phyloP scores from a whole-genome alignment of 2,329 filamentous ascomycete genomes.

The Fusarium sp. region DNA sequence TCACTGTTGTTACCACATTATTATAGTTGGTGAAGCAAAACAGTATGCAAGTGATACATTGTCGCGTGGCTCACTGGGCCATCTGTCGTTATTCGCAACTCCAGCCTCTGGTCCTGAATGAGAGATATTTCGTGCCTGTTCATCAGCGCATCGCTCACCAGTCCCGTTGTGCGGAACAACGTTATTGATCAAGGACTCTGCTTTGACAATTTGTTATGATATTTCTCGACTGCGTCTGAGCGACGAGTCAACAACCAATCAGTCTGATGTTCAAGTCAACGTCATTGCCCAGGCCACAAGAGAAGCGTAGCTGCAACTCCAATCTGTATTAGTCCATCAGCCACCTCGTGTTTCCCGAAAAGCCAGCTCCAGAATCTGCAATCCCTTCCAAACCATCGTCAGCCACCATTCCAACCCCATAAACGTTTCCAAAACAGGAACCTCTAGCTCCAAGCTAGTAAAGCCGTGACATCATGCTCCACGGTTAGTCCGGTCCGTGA shows the following conservation, averaged over 20 bases:
- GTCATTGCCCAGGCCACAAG: too few relatives aligned
- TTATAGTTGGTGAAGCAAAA: not conserved
- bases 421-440: not conserved
- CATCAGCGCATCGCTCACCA: rapidly evolving
- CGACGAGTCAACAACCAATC: too few relatives aligned
- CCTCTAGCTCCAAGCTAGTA: not conserved
- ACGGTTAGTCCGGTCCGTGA: not conserved
- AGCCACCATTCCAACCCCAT: not conserved
- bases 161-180: rapidly evolving
- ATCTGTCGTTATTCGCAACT: not conserved
- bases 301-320: too few relatives aligned
- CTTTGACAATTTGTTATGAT: too few relatives aligned
- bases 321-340: not conserved
- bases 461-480: not conserved
- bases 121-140: too few relatives aligned
- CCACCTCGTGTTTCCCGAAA: not conserved
- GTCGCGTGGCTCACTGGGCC: too few relatives aligned
- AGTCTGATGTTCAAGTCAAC: not conserved
- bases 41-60: not conserved
- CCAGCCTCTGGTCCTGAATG: too few relatives aligned
- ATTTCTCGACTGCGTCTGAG: too few relatives aligned
- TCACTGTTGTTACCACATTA: not conserved
- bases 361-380: not conserved
- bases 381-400: not conserved
- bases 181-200: too few relatives aligned